Base-by-base conservation (phyloP, 148 eudicot genomes). In the Tetragonia tetragonoides region DNA sequence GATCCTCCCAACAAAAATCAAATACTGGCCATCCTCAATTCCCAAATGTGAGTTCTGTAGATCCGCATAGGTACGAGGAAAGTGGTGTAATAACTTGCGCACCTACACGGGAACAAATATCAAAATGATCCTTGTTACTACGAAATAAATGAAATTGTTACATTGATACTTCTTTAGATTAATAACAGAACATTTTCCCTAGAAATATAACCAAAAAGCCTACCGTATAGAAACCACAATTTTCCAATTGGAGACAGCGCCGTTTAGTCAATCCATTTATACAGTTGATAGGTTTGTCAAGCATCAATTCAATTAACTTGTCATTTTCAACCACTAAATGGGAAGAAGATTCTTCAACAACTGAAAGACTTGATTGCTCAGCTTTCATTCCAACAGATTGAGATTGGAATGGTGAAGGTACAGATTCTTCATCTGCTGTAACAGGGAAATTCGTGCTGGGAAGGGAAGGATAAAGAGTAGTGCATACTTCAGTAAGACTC, bases 11-110 rank as follows among this genome's bases (percentile, higher is more conserved):
- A 91, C 84, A 89, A 95, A 91, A 61, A 89, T 95, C 83, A 91
- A 79, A 86, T 95, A 95, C 79, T 93, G 97, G 67, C 97, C 99
- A 81, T 95, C 99, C 72, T 82, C 89, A 76, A 95, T 89, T 72
- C 92, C 96, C 82, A 80, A 73, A 81, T 89, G 86, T 65, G 94
- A 89, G 87, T 93, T 93, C 79, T 91, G 97, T 70, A 93, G 79
- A 86, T 95, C 99, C 51, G 92, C 99, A 87, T 95, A 95, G 34
- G 94, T 93, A 68, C 99, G 91, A 84, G 99, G 99, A 78, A 92
- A 95, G 84, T 95, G 99, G 77, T 93, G 94, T 80, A 95, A 84
- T 85, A 95, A 64, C 73, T 93, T 95, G 84, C 97, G 87, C 82
- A 90, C 70, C 99, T 95, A 82, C 90, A 89, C 37, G 75, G 70